Evolutionary conservation across 805 yeast genomes (phyloP).

Genomic region (Ogataea parapolymorpha): DNA sequence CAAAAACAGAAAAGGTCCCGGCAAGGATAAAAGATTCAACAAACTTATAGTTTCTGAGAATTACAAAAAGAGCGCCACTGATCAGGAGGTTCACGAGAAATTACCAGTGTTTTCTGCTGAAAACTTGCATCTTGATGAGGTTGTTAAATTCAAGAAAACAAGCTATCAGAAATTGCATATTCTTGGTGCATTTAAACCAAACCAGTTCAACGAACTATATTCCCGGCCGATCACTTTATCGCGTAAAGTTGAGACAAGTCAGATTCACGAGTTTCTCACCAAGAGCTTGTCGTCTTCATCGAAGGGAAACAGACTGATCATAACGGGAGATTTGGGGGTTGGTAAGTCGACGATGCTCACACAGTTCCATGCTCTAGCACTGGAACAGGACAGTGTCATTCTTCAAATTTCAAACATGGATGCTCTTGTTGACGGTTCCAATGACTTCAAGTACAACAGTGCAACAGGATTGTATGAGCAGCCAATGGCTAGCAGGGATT

Average conservation of each 20-base stretch:
- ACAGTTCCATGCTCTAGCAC: conserved; percentile 59
- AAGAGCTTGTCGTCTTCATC: conserved; percentile 34
- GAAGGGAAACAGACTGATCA: conserved; percentile 44
- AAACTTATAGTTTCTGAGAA: conserved; percentile 24
- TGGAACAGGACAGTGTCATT: conserved; percentile 42
- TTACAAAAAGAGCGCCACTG: conserved; percentile 24
- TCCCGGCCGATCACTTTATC: conserved; percentile 56
- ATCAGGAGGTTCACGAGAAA: conserved; percentile 16
- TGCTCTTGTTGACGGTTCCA: conserved; percentile 65
- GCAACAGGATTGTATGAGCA: conserved; percentile 56
- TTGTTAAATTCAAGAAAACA: conserved; percentile 40
- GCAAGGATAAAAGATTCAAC: conserved; percentile 30
- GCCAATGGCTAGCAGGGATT: conserved; percentile 68
- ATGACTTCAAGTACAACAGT: conserved; percentile 59
- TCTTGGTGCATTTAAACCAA: conserved; percentile 63
- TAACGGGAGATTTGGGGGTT: conserved; percentile 70
- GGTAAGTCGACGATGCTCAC: conserved; percentile 76
- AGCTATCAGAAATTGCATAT: conserved; percentile 43
- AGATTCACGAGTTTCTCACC: conserved; percentile 39
- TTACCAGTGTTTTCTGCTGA: conserved; percentile 18
- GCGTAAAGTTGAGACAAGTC: conserved; percentile 44
- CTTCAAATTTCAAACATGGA: conserved; percentile 64
- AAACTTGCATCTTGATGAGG: conserved; percentile 24
- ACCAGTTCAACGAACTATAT: conserved; percentile 67
- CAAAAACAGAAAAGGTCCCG: conserved; percentile 32